Percentiles rank a stretch among this genome's conserved stretches.
These are phyloP conservation scores for Leccinum arenicola DNA, from an alignment of 768 basidiomycete genomes.

Conservation along the genomic window DNA sequence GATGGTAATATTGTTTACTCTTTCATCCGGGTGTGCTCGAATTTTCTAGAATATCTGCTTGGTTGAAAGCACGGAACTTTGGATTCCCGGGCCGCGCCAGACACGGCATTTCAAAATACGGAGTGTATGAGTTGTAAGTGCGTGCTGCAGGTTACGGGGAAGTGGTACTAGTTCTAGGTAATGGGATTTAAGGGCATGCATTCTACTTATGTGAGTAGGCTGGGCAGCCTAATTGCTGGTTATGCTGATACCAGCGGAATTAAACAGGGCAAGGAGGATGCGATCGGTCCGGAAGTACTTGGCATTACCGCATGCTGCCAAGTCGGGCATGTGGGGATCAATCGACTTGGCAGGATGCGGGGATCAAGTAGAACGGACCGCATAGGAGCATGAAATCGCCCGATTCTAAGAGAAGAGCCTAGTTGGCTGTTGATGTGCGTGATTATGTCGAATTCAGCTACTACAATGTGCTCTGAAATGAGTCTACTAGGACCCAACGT, in stretches of 20 bases:
- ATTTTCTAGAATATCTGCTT: slow-evolving; percentile 2
- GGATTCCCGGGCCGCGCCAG: neutral
- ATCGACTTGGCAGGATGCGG: neutral
- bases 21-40: neutral
- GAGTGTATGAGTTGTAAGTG: neutral
- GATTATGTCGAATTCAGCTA: neutral
- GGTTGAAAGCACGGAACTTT: neutral
- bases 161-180: neutral
- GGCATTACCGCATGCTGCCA: neutral
- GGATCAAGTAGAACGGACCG: neutral
- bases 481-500: neutral
- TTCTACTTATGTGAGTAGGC: neutral
- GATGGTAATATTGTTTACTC: slow-evolving; percentile 7
- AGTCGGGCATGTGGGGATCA: neutral
- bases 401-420: neutral
- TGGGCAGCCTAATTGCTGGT: neutral
- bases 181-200: neutral
- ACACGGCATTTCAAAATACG: neutral
- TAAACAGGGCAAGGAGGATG: neutral
- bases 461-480: no score
- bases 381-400: neutral
- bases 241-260: neutral
- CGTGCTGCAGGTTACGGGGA: neutral
- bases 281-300: neutral
- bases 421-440: neutral